Conservation (phyloP, 345 rosid species). For the Adansonia digitata region DNA sequence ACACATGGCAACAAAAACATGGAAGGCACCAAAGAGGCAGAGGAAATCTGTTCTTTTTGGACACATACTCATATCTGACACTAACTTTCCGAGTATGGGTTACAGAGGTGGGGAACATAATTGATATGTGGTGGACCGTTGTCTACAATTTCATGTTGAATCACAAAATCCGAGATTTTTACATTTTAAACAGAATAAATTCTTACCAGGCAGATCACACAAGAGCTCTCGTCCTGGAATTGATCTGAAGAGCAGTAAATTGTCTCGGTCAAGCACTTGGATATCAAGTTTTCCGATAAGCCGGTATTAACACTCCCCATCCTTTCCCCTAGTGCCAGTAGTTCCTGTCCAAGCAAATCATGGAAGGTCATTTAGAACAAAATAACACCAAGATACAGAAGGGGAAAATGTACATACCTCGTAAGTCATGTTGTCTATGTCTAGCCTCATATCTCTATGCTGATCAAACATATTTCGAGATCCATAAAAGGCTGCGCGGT, state of each 20-base stretch:
- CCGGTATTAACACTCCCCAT: slow-evolving; percentile 85
- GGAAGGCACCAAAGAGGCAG: too few species aligned
- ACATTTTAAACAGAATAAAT: background rate
- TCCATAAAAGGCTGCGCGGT: slow-evolving; percentile 47
- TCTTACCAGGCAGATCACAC: slow-evolving; percentile 87
- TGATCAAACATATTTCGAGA: slow-evolving; percentile 58
- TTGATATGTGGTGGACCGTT: background rate
- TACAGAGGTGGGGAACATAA: background rate
- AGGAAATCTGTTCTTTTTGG: too few species aligned
- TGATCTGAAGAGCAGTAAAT: slow-evolving; percentile 32
- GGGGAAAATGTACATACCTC: slow-evolving; percentile 43
- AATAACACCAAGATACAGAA: background rate
- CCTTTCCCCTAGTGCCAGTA: slow-evolving; percentile 83
- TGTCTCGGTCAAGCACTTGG: slow-evolving; percentile 52
- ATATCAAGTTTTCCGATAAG: slow-evolving; percentile 49
- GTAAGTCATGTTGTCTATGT: slow-evolving; percentile 76
- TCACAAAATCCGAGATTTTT: background rate
- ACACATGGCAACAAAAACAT: too few species aligned
- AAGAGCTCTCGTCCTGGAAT: slow-evolving; percentile 45
- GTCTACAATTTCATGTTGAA: background rate
- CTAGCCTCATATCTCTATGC: slow-evolving; percentile 83
- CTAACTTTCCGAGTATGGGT: too few species aligned
- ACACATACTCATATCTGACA: too few species aligned
- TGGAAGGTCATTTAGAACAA: background rate
- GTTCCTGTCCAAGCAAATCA: slow-evolving; percentile 48